Base-by-base conservation (phyloP, 192 early-diverging fungal species). In the Coemansia sp. region DNA sequence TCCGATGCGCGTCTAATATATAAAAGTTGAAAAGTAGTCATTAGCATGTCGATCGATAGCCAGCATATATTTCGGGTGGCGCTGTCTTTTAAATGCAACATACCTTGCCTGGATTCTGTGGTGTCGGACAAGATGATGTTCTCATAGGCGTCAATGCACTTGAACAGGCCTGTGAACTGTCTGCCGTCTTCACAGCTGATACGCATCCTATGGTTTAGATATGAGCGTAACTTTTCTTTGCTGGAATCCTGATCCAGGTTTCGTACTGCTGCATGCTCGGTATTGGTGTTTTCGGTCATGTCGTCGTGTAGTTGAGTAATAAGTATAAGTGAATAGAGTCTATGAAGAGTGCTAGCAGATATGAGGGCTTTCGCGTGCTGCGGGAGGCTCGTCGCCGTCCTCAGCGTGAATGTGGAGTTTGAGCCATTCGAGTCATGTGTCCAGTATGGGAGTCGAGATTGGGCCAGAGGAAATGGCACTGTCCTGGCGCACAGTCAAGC, bases 101-200 rank as follows among this genome's bases (percentile, higher is more conserved):
- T 75, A 83, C 81, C 76, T 44, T 78, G 29, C 38, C 72, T 41
- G 2, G 41, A 15, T 47, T 83, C 81, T 2, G 64, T 72, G 3
- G 81, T 83, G 49, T 83, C 76, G 6, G 76, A 69, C 3, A 83
- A 67, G 29, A 83, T 75, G 16, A 83, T 24, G 64, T 83, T 83
- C 27, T 75, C 58, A 11, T 65, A 66, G 46, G 36, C 47, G 33
- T 83, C 81, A 8, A 83, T 65, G 64, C 81, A 83, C 50, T 69
- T 77, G 61, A 83, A 83, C n/a, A 68, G 34, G 12, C 75, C 80
- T 3, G 65, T 53, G 58, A 83, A 83, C 64, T 60, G 50, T 22
- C 80, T 57, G 5, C 80, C 76, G 44, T 83, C 80, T 4, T 63
- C 50, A 29, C 75, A 77, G 34, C 46, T 22, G 22, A 83, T 67